Conservation (phyloP, 768 basidiomycete species). For the Butyriboletus loyo region DNA sequence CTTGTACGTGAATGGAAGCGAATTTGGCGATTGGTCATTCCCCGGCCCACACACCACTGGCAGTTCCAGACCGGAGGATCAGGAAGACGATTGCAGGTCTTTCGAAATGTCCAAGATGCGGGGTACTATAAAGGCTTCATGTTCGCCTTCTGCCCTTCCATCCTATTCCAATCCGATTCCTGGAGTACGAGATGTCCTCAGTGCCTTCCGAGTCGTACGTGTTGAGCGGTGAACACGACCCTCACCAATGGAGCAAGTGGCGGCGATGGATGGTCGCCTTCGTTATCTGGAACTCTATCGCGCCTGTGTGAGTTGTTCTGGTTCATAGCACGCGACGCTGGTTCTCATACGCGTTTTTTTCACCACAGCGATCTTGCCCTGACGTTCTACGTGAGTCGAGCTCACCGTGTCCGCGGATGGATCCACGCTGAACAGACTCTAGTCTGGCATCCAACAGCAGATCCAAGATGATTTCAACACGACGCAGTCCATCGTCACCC, state of each 20-base stretch:
- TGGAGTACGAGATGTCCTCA: constrained; percentile 17
- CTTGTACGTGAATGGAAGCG: neutral
- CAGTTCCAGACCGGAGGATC: too few relatives aligned
- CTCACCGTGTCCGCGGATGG: neutral
- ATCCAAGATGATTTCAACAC: constrained; percentile 23
- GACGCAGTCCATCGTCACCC: constrained; percentile 21
- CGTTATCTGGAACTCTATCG: constrained; percentile 29
- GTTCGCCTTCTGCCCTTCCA: neutral
- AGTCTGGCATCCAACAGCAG: constrained; percentile 30
- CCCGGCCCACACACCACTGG: too few relatives aligned
- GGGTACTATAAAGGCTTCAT: constrained; percentile 14
- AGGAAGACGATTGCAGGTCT: neutral
- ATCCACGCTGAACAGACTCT: constrained; percentile 1
- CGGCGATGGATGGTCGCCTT: constrained; percentile 28
- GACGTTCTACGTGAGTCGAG: constrained; percentile 28
- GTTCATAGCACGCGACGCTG: neutral
- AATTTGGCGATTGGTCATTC: constrained; percentile 21
- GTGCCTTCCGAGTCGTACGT: constrained; percentile 6
- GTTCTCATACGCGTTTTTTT: neutral
- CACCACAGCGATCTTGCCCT: constrained; percentile 20
- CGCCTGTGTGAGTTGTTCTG: constrained; percentile 24
- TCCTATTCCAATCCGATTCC: neutral
- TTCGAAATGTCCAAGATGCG: neutral
- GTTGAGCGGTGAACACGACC: constrained; percentile 22
- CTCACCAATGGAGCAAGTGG: constrained; percentile 28